phyloP scores from a whole-genome alignment of 2,329 filamentous ascomycete genomes.

The Trichoderma afroharzianum region DNA sequence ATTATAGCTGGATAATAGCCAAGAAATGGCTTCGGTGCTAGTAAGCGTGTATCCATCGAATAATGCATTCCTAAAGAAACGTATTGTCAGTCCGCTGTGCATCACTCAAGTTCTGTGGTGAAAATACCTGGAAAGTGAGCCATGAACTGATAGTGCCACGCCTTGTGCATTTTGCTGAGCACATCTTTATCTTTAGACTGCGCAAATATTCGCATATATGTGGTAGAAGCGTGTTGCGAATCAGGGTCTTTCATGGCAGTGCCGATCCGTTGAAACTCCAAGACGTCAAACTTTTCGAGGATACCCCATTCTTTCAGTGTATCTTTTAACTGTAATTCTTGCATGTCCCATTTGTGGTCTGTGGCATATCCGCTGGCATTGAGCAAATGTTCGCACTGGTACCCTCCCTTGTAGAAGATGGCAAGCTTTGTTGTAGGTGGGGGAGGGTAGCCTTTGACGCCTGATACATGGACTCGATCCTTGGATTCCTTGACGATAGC shows the following conservation, averaged over 20 bases:
- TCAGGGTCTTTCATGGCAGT: constrained; percentile 32
- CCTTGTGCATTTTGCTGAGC: constrained; percentile 29
- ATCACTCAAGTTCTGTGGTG: neutral
- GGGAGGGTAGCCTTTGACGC: constrained; percentile 40
- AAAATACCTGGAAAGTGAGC: constrained; percentile 34
- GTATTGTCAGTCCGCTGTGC: neutral
- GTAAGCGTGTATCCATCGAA: constrained; percentile 40
- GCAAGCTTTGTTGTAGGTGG: constrained; percentile 51
- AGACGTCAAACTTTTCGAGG: constrained; percentile 41
- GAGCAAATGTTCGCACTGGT: constrained; percentile 41
- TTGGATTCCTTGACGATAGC: constrained; percentile 33
- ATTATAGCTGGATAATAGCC: constrained; percentile 26
- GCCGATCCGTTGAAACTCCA: constrained; percentile 48
- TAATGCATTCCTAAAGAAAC: constrained; percentile 35
- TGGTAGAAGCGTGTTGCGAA: constrained; percentile 40
- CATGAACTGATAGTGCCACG: constrained; percentile 34
- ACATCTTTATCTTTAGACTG: constrained; percentile 32
- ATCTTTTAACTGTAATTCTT: constrained; percentile 44
- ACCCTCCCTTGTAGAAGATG: constrained; percentile 48
- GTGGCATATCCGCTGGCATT: constrained; percentile 48
- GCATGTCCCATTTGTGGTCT: constrained; percentile 45
- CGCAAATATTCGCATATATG: constrained; percentile 43
- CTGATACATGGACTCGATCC: constrained; percentile 39
- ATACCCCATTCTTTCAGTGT: constrained; percentile 38
- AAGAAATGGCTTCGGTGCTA: constrained; percentile 27